Base-by-base conservation (phyloP, 1,284 basidiomycete species). In the Rhodotorula sp. region DNA sequence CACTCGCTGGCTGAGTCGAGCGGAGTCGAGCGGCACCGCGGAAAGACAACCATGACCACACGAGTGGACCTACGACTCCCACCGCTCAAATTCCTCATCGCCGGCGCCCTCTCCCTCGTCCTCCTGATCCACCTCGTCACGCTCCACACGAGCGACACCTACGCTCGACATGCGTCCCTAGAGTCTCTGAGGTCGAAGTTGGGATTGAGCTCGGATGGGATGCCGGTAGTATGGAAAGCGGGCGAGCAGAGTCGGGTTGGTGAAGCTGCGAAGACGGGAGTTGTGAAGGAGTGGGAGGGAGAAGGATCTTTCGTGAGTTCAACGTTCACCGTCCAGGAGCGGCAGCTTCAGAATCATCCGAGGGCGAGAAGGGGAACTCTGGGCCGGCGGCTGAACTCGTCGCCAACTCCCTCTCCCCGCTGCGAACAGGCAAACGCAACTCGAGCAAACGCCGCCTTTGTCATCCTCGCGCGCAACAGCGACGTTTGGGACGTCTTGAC, bases 391-490 rank as follows among this genome's bases (percentile, higher is more conserved):
- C 59, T 61, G 51, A 61, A 34, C 10, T 27, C 49, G 11, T 27
- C 49, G 8, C 19, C 9, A 5, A 22, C 24, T 27, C 24, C 32
- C 39, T 48, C 51, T 20, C 30, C 24, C 27, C 51, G 8, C 53
- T 44, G n/a, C 47, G 15, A 7, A 20, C 57, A 62, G 60, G 10
- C n/a, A 36, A 66, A 70, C 60, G 15, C 57, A 34, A 62, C 63
- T 0, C 44, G 47, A 6, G 68, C 64, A 34, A 64, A 63, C 34
- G 68, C 68, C 17, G 65, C 68, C 1, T 70, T 70, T 24, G 62
- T 66, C 51, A 85, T 94, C 67, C 85, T 95, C 82, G 91, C 90
- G 22, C 85, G 92, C 44, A 94, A 94, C 78, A 83, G 85, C 55
- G 93, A 95, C 79, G 81, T 94, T 59, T 82, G 85, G 74, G 88